Conservation (phyloP, 805 yeast species). For the Lipomyces chichibuensis region DNA sequence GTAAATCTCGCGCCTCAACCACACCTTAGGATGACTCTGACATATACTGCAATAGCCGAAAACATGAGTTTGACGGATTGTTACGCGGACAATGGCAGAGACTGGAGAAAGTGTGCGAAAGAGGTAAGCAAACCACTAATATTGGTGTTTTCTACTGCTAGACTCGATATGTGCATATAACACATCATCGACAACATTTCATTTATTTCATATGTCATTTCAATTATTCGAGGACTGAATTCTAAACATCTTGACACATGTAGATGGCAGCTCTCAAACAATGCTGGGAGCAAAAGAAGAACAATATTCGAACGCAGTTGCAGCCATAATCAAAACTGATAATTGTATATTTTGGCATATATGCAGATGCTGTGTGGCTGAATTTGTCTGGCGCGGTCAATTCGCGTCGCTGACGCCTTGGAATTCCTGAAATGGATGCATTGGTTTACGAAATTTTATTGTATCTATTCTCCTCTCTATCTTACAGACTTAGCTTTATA, state of each 20-base stretch:
- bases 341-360: neutral
- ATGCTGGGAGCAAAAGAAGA: constrained; percentile 65
- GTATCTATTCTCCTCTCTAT: neutral
- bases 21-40: neutral
- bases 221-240: neutral
- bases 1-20: neutral
- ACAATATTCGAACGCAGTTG: constrained; percentile 50
- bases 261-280: constrained; percentile 60
- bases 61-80: constrained; percentile 72
- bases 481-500: neutral
- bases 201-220: neutral
- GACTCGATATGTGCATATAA: neutral
- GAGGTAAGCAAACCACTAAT: constrained; percentile 53
- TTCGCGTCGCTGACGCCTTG: neutral
- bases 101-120: constrained; percentile 72
- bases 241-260: neutral
- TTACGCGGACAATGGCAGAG: constrained; percentile 72
- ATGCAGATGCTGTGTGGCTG: neutral
- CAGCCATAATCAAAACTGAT: neutral
- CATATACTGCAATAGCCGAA: constrained; percentile 51
- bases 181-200: neutral
- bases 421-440: neutral
- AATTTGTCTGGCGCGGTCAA: neutral
- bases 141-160: neutral
- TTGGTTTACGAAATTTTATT: neutral